Base-by-base conservation (phyloP, 768 basidiomycete genomes). In the Postia placenta region DNA sequence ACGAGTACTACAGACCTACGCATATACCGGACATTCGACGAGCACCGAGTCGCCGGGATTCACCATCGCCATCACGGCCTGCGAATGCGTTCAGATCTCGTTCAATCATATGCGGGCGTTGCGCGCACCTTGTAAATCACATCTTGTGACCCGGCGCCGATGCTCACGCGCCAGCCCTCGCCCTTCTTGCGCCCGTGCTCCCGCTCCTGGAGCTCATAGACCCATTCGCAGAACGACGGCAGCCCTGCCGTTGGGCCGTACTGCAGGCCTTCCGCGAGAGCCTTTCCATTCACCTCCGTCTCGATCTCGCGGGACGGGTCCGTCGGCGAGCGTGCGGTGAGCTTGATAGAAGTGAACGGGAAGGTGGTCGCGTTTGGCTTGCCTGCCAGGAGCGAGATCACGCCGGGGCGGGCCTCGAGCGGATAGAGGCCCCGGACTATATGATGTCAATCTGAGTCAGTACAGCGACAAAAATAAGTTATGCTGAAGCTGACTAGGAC, bases 61-160 rank as follows among this genome's bases (percentile, higher is more conserved):
- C 17, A 92, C 70, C 46, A 95, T 66, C 6, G 83, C 76, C n/a
- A 73, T 58, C 53, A 92, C 78, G 19, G 86, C 83, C 90, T 95
- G 49, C 11, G 1, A 19, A 33, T 20, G 35, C 17, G 6, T 7
- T 11, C 19, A 22, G 11, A 22, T 11, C 25, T 5, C 11, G 23
- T 11, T 5, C 9, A 24, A n/a, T 11, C 22, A 9, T 5, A 17
- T 9, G 19, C 19, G 42, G 4, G 15, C 5, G 42, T 5, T 23
- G 11, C 9, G 11, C 53, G 2, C 49, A 87, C 92, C 78, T 95
- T 96, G 69, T 76, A 86, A 41, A 98, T 79, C 51, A 92, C 64
- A 71, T 96, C 92, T 68, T 97, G 96, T 39, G 89, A 90, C 5
- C 95, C 95, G 26, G 76, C 74, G 2, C 93, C 92, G 6, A 96